A percentile compares a stretch with the other conserved stretches of the same genome.
Evolutionary conservation across 345 rosid species (phyloP).

Genomic region (Murraya paniculata): DNA sequence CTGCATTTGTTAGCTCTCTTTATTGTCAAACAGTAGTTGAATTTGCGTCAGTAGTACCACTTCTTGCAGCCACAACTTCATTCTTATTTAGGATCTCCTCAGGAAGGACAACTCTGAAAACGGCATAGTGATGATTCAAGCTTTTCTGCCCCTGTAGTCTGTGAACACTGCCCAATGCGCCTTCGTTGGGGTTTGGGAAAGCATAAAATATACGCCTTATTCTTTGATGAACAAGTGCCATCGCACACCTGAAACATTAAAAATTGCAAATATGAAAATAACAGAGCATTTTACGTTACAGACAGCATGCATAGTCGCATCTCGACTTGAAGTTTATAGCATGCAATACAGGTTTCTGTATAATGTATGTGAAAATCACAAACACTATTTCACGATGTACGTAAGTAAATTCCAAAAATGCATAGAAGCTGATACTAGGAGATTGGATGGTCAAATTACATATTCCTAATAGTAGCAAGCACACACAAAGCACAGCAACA

Average conservation of each 20-base stretch:
- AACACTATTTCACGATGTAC: not conserved
- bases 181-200: constrained; percentile 60
- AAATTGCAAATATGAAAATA: not conserved
- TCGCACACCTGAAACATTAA: constrained; percentile 63
- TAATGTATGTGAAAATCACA: not conserved
- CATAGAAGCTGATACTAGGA: not conserved
- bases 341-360: not conserved
- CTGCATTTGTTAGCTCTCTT: not conserved
- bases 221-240: constrained; percentile 91
- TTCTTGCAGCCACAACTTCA: not conserved
- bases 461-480: not conserved
- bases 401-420: too few relatives aligned
- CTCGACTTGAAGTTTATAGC: not conserved
- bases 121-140: constrained; percentile 94
- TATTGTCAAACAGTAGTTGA: not conserved
- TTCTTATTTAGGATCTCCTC: constrained; percentile 18
- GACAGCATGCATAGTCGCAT: too few relatives aligned
- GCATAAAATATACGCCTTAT: constrained; percentile 74
- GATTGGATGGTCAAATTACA: not conserved
- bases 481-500: not conserved
- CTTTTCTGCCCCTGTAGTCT: constrained; percentile 87
- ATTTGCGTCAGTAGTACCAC: not conserved
- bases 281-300: not conserved
- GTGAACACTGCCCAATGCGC: constrained; percentile 72
- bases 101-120: constrained; percentile 67